These are phyloP conservation scores for Gossypium sturtianum DNA, from an alignment of 345 rosid species.

Conservation along the genomic window DNA sequence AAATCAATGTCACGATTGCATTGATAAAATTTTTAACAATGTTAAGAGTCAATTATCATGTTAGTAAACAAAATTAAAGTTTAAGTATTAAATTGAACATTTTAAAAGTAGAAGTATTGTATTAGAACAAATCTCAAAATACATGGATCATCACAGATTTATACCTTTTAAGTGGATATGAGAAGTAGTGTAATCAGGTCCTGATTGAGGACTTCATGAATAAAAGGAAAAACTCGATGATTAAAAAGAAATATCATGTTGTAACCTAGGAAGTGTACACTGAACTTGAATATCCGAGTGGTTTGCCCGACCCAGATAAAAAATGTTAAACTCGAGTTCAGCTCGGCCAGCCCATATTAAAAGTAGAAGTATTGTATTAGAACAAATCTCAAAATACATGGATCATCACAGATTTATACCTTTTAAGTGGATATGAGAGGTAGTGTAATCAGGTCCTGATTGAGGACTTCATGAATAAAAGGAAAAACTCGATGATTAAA, in stretches of 20 bases:
- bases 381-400: no score
- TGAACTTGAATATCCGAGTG: constrained; percentile 9
- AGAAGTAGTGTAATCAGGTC: neutral
- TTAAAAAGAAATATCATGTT: neutral
- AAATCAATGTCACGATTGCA: no score
- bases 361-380: no score
- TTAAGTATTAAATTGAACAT: no score
- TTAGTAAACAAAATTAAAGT: no score
- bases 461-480: constrained; percentile 10
- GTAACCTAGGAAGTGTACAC: constrained; percentile 8
- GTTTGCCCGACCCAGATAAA: neutral
- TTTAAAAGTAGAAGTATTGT: no score
- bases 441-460: neutral
- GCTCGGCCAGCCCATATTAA: rapidly evolving
- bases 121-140: no score
- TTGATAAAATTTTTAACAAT: no score
- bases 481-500: neutral
- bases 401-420: no score
- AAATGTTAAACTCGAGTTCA: neutral
- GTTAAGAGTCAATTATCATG: no score
- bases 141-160: no score
- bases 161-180: no score
- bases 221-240: neutral
- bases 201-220: constrained; percentile 5
- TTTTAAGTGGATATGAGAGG: neutral